Evolutionary conservation across 257 asterid species (phyloP), one percentile per base, ranked within the genome.

Genomic region (Lycium ferocissimum): DNA sequence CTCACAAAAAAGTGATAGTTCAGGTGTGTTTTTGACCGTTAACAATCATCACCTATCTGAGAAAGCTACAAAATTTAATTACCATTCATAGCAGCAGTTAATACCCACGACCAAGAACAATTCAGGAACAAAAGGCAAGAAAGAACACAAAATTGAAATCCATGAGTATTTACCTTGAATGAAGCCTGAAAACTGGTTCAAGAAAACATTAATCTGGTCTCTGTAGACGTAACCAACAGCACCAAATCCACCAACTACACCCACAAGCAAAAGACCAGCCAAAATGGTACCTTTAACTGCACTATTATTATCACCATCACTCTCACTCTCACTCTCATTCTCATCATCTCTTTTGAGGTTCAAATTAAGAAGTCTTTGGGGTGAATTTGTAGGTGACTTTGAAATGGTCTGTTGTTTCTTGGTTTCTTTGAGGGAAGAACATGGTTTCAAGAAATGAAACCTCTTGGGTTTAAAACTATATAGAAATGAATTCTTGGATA

Each of bases 171-270:
- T 81, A 89, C 91, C 91, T 86, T 86, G 97, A 83, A 95, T 91
- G 87, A 94, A 87, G 80, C 89, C 93, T 38, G 99, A 90, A 84
- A 95, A 91, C 84, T 94, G 97, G 87, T 86, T 89, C 93, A 96
- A 92, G 88, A 94, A 92, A 80, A 88, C 91, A 89, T 93, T 96
- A 89, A 96, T 91, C 93, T 94, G 99, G 58, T 96, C 99, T 89
- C 79, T 93, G 85, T 93, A 96, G 7, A 93, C 53, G 84, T 92
- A 96, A n/a, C 99, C 98, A 85, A 89, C 90, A 35, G 91, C 57
- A 38, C 97, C 99, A 82, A 93, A 93, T 3, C 99, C 98, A 70
- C 99, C 99, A 88, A 94, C 95, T 63, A 92, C 89, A 63, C 89
- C 91, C 2, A 89, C 67, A 85, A 89, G 85, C 84, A 89, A 79